Percentiles rank a stretch among this genome's conserved stretches.
These are phyloP conservation scores for Alternaria longipes DNA, from an alignment of 2,329 filamentous ascomycete species.

Conservation along the genomic window DNA sequence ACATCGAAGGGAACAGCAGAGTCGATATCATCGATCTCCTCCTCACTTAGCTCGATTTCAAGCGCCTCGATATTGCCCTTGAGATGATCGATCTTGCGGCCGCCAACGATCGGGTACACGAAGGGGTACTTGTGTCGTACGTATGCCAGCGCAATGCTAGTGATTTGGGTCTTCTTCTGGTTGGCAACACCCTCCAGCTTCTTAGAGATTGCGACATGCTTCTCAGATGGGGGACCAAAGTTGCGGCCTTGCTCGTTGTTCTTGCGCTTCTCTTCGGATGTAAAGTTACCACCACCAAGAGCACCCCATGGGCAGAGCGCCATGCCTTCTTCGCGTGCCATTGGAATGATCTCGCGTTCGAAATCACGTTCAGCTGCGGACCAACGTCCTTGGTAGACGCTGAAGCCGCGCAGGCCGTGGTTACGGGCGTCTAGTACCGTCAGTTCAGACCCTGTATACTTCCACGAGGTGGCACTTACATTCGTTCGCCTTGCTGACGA, in stretches of 20 bases:
- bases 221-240: constrained; percentile 55
- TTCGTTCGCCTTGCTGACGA: constrained; percentile 59
- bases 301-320: constrained; percentile 65
- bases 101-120: constrained; percentile 78
- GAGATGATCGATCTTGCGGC: constrained; percentile 75
- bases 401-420: constrained; percentile 75
- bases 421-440: constrained; percentile 66
- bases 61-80: constrained; percentile 69
- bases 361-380: constrained; percentile 69
- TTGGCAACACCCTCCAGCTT: constrained; percentile 69
- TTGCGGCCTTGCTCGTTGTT: constrained; percentile 48
- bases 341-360: constrained; percentile 74
- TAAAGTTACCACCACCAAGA: constrained; percentile 60
- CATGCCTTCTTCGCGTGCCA: constrained; percentile 71
- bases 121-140: constrained; percentile 75
- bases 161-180: constrained; percentile 66
- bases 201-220: constrained; percentile 62
- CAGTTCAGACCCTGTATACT: neutral
- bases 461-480: constrained; percentile 34
- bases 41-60: constrained; percentile 58
- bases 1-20: constrained; percentile 60
- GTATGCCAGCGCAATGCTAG: constrained; percentile 72
- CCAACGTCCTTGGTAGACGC: constrained; percentile 74
- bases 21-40: constrained; percentile 66
- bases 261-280: constrained; percentile 43